A percentile compares a stretch with the other conserved stretches of the same genome.
Conservation (phyloP, 106 monocot genomes). For the Xerophyta viscosa region DNA sequence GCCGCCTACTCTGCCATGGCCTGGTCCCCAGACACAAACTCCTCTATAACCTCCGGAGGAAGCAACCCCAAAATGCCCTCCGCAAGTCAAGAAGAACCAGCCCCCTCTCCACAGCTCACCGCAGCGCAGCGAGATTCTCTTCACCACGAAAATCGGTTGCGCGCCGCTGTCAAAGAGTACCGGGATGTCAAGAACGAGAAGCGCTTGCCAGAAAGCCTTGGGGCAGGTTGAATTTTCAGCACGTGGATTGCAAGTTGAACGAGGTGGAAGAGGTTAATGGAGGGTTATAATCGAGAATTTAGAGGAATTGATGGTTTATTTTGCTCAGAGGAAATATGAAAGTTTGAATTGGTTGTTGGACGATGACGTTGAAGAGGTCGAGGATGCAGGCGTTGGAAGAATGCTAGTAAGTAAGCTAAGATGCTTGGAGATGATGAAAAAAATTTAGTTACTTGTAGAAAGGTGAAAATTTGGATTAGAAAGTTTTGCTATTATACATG, state of each 20-base stretch:
- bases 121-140: conserved; percentile 13
- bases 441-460: conserved; percentile 50
- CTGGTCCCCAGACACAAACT: conserved; percentile 78
- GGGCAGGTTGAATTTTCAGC: conserved; percentile 28
- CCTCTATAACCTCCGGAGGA: conserved; percentile 78
- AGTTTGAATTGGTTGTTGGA: conserved; percentile 54
- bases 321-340: conserved; percentile 53
- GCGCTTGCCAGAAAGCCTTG: conserved; percentile 38
- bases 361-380: conserved; percentile 38
- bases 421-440: conserved; percentile 36
- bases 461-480: conserved; percentile 42
- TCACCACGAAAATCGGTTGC: conserved; percentile 42
- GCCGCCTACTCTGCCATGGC: conserved; percentile 55
- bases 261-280: conserved; percentile 6
- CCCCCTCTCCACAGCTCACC: conserved; percentile 8
- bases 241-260: conserved; percentile 2
- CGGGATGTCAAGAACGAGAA: conserved; percentile 25
- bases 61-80: conserved; percentile 57
- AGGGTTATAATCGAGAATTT: conserved; percentile 49
- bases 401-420: neutral
- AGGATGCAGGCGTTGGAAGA: neutral
- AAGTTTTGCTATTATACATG: too few species aligned
- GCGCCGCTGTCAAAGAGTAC: conserved; percentile 50
- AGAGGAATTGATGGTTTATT: conserved; percentile 54
- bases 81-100: conserved; percentile 50